Evolutionary conservation across 768 basidiomycete genomes (phyloP), one percentile per base, ranked within the genome.

Genomic region (Panellus pusillus): DNA sequence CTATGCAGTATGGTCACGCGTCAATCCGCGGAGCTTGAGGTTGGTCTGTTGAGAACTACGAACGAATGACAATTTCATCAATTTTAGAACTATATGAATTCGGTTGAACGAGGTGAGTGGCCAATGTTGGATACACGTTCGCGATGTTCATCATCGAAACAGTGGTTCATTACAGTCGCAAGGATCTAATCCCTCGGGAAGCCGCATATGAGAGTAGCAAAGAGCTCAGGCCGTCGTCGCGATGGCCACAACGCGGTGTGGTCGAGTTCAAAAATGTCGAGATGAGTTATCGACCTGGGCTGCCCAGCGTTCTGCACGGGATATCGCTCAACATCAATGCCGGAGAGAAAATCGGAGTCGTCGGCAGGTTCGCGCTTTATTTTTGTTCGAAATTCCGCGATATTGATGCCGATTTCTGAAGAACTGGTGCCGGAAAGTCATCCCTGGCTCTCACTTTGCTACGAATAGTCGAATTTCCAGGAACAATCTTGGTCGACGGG

Each of bases 261-360:
- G 78, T 92, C 61, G 74, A 79, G 44, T 84, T 91, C 67, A 73
- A 82, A 19, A 68, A 87, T 32, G 73, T 86, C 19, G 64, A 70
- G 5, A 79, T 87, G 80, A 72, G 73, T 15, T 91, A 93, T 64
- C 72, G 90, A 18, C 78, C 82, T 0, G 87, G 84, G 4, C 72
- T 91, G n/a, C 88, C 89, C 0, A 77, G 80, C 13, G 88, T 91
- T 3, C 74, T 92, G 35, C 83, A 84, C 60, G 81, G 81, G 0
- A 72, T 91, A 17, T 78, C 79, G 5, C 43, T 91, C 60, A 69
- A 69, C 17, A 79, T 91, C 41, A 68, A 72, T 2, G 79, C 79
- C 0, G 84, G 85, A 0, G 87, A 92, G 69, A 89, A 89, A 72
- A 83, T 91, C 50, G 89, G 88, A 13, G 80, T 91, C 35, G 87